phyloP scores from a whole-genome alignment of 306 rosid genomes.

The Acmispon strigosus region DNA sequence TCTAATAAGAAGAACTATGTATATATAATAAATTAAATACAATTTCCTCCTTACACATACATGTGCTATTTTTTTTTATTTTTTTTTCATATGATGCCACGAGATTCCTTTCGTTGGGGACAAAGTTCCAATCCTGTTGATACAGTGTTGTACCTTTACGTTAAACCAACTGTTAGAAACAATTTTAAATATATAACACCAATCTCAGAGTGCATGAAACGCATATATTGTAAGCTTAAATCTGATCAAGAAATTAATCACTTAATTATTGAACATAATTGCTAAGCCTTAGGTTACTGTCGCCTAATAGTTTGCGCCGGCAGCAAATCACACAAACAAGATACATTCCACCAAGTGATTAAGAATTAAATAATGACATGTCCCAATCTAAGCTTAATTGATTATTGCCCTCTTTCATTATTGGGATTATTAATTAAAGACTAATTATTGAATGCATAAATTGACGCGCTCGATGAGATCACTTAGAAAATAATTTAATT shows the following conservation, averaged over 20 bases:
- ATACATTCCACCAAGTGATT: constrained; percentile 26
- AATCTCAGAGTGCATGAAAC: constrained; percentile 31
- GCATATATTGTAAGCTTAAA: constrained; percentile 16
- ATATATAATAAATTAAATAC: no score
- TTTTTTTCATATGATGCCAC: constrained; percentile 18
- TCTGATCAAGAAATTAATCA: neutral
- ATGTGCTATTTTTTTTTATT: neutral
- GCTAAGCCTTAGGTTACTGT: constrained; percentile 17
- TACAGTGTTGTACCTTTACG: constrained; percentile 32
- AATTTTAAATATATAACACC: constrained; percentile 9
- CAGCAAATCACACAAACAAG: constrained; percentile 29
- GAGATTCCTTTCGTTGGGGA: constrained; percentile 36
- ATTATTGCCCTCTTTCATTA: constrained; percentile 26
- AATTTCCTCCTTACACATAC: neutral
- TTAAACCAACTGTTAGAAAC: constrained; percentile 18
- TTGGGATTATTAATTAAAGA: constrained; percentile 28
- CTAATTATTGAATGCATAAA: constrained; percentile 20
- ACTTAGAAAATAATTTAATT: constrained; percentile 22
- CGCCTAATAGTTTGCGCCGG: constrained; percentile 45
- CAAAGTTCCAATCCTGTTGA: constrained; percentile 29
- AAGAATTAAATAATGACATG: constrained; percentile 21
- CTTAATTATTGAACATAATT: constrained; percentile 23
- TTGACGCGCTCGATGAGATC: constrained; percentile 29
- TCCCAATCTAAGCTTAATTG: constrained; percentile 26
- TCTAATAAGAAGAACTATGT: no score